Evolutionary conservation across 768 basidiomycete species (phyloP).

Genomic region (Cystobasidiopsis lactophilus): DNA sequence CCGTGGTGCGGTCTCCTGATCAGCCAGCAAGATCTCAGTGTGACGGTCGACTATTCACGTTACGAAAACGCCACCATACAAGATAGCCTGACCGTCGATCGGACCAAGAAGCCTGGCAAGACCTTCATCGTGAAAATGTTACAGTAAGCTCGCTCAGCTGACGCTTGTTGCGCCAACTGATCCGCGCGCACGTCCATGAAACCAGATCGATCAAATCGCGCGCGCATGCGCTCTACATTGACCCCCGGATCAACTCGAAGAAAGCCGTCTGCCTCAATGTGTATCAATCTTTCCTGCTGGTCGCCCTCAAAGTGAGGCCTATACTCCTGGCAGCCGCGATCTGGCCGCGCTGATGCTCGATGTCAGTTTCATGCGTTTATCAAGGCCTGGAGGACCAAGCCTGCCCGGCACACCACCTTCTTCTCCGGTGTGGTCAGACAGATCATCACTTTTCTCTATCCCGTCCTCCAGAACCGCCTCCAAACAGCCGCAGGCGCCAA

Average conservation of each 20-base stretch:
- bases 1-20: constrained; percentile 84
- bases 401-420: too few relatives aligned
- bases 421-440: too few relatives aligned
- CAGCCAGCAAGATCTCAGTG: constrained; percentile 48
- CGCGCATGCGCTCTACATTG: constrained; percentile 59
- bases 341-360: too few relatives aligned
- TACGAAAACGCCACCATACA: constrained; percentile 24
- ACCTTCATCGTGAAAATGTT: constrained; percentile 52
- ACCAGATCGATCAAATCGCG: constrained; percentile 46
- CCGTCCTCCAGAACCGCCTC: too few relatives aligned
- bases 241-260: constrained; percentile 43
- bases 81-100: constrained; percentile 49
- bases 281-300: constrained; percentile 61
- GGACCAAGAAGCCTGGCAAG: constrained; percentile 40
- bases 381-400: constrained; percentile 14
- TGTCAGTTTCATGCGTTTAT: constrained; percentile 62
- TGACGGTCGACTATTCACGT: constrained; percentile 42
- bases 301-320: constrained; percentile 59
- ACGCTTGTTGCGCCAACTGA: background rate
- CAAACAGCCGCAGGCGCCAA: too few relatives aligned
- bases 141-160: constrained; percentile 30
- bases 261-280: constrained; percentile 52
- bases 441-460: too few relatives aligned
- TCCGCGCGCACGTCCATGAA: background rate
- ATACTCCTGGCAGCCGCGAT: too few relatives aligned